phyloP scores from a whole-genome alignment of 768 basidiomycete species.

The Amanita muscaria region DNA sequence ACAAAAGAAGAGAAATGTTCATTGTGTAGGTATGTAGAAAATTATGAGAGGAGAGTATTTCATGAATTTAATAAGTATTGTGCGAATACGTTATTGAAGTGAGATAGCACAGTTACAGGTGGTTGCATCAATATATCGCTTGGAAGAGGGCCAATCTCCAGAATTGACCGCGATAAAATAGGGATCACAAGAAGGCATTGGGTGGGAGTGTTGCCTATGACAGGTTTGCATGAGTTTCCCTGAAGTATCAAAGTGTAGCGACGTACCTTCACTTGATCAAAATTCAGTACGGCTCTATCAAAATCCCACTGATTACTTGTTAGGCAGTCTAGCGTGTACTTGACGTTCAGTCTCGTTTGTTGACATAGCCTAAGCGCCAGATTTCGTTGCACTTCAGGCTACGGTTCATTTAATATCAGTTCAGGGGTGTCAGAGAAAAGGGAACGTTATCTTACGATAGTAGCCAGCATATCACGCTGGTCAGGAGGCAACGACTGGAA shows the following conservation, averaged over 20 bases:
- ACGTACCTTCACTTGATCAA: conserved; percentile 75
- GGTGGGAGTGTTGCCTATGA: conserved; percentile 1
- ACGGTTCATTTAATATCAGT: conserved; percentile 6
- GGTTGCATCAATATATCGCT: too few relatives aligned
- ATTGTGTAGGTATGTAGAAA: too few relatives aligned
- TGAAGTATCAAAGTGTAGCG: background rate
- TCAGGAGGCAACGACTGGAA: conserved; percentile 27
- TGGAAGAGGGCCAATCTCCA: too few relatives aligned
- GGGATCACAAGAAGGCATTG: background rate
- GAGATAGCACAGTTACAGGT: too few relatives aligned
- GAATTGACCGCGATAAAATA: too few relatives aligned
- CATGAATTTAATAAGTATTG: too few relatives aligned
- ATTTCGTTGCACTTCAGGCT: conserved; percentile 66
- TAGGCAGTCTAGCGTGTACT: conserved; percentile 80
- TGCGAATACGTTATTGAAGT: too few relatives aligned
- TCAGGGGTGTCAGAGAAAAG: conserved; percentile 10
- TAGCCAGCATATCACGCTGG: conserved; percentile 42
- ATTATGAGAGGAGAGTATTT: too few relatives aligned
- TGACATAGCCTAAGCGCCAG: conserved; percentile 63
- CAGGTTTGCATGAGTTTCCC: background rate
- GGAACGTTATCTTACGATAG: conserved; percentile 42
- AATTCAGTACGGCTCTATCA: conserved; percentile 72
- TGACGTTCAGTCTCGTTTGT: conserved; percentile 70
- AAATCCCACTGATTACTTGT: conserved; percentile 80
- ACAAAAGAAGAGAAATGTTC: too few relatives aligned